Evolutionary conservation across 2,329 filamentous ascomycete genomes (phyloP).

Genomic region (Metarhizium brunneum): DNA sequence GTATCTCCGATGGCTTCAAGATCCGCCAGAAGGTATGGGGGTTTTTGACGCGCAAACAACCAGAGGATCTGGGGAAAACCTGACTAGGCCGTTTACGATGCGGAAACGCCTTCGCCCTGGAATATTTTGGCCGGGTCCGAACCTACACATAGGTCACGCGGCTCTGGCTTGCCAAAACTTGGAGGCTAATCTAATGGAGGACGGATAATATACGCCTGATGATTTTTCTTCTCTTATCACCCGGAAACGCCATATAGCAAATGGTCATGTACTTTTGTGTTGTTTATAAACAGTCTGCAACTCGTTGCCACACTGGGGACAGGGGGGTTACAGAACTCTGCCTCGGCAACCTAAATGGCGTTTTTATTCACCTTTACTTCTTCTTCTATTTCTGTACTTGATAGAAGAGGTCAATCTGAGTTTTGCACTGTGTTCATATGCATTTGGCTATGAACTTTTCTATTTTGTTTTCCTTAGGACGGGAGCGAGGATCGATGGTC

Average conservation of each 20-base stretch:
- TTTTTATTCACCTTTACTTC: neutral
- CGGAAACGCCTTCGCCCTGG: constrained; percentile 20
- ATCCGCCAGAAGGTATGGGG: constrained; percentile 31
- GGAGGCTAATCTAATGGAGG: neutral
- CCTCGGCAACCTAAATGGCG: neutral
- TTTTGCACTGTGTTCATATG: neutral
- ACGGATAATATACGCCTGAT: neutral
- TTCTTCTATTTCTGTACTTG: neutral
- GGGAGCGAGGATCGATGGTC: neutral
- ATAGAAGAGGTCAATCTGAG: neutral
- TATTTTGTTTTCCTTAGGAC: neutral
- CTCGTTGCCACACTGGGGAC: neutral
- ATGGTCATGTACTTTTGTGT: neutral
- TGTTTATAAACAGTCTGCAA: neutral
- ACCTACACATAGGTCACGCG: too few relatives aligned
- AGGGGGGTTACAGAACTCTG: constrained; percentile 9
- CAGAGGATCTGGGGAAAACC: constrained; percentile 21
- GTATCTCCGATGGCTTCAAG: constrained; percentile 26
- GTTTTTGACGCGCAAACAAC: constrained; percentile 13
- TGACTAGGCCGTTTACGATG: constrained; percentile 25
- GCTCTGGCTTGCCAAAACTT: neutral
- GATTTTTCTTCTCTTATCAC: neutral
- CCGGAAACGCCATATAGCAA: neutral
- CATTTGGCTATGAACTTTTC: neutral
- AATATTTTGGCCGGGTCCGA: too few relatives aligned